A percentile compares a stretch with the other conserved stretches of the same genome.
Evolutionary conservation across 345 rosid species (phyloP).

Genomic region (Populus euphratica): DNA sequence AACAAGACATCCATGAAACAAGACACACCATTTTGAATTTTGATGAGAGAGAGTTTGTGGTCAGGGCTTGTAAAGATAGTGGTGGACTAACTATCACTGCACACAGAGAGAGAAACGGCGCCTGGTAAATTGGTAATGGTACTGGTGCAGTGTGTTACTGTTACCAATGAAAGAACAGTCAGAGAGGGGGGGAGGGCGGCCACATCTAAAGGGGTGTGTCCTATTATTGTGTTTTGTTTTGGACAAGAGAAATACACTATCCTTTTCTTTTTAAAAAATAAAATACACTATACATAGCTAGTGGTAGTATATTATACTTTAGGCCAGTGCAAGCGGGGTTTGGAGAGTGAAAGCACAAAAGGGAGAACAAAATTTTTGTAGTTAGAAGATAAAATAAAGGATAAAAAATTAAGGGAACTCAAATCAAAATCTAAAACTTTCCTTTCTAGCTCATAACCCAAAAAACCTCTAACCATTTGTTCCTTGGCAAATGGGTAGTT

Average conservation of each 20-base stretch:
- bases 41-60: not conserved
- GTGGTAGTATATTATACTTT: not conserved
- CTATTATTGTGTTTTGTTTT: not conserved
- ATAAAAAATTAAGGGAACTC: constrained; percentile 15
- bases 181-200: not conserved
- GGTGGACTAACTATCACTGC: constrained; percentile 21
- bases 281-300: not conserved
- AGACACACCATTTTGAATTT: constrained; percentile 2
- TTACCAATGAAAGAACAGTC: constrained; percentile 5
- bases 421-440: constrained; percentile 2
- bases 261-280: too few species aligned
- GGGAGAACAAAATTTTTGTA: not conserved
- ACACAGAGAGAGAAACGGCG: constrained; percentile 11
- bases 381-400: not conserved
- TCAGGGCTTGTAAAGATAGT: constrained; percentile 13
- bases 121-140: constrained; percentile 12
- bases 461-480: constrained; percentile 28
- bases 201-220: not conserved
- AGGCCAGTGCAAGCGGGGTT: not conserved
- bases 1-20: not conserved
- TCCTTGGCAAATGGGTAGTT: constrained; percentile 19
- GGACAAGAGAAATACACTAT: not conserved
- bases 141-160: constrained; percentile 5
- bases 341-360: not conserved
- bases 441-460: constrained; percentile 24